These are phyloP conservation scores for Phytophthora megakarya DNA, from an alignment of 352 stramenopile genomes.

Conservation along the genomic window DNA sequence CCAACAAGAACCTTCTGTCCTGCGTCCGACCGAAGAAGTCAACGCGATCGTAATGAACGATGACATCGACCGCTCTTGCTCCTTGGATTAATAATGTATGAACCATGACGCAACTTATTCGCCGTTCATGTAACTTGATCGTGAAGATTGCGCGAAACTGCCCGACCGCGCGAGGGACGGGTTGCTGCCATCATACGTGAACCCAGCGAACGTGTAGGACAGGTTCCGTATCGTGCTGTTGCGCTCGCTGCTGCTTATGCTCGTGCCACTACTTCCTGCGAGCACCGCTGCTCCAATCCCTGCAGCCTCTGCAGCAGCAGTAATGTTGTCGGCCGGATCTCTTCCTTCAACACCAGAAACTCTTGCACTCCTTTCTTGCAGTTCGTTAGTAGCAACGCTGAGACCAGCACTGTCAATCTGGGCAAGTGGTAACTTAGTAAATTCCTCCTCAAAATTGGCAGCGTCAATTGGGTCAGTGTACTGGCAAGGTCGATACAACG, in stretches of 20 bases:
- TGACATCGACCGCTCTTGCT: conserved; percentile 6
- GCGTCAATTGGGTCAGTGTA: conserved; percentile 85
- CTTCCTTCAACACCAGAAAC: conserved; percentile 14
- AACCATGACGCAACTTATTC: conserved; percentile 21
- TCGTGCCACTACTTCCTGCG: conserved; percentile 43
- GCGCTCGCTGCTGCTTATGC: conserved; percentile 38
- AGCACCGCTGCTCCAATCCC: conserved; percentile 25
- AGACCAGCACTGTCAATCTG: conserved; percentile 73
- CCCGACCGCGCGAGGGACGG: conserved; percentile 41
- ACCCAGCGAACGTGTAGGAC: conserved; percentile 86
- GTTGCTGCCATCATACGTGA: conserved; percentile 82
- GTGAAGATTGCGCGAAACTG: conserved; percentile 40
- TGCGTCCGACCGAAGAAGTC: conserved; percentile 8
- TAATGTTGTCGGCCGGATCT: conserved; percentile 25
- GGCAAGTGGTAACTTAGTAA: conserved; percentile 74
- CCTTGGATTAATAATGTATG: conserved; percentile 36
- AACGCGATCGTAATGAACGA: not conserved
- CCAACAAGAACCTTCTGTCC: conserved; percentile 2
- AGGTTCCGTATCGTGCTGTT: conserved; percentile 79
- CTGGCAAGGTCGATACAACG: conserved; percentile 82
- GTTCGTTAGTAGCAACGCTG: conserved; percentile 57
- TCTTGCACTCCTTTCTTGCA: conserved; percentile 27
- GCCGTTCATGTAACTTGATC: conserved; percentile 27
- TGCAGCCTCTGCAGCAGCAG: conserved; percentile 16
- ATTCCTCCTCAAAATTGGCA: conserved; percentile 87